phyloP scores from a whole-genome alignment of 352 stramenopile genomes.

The Globisporangium cederbergense region DNA sequence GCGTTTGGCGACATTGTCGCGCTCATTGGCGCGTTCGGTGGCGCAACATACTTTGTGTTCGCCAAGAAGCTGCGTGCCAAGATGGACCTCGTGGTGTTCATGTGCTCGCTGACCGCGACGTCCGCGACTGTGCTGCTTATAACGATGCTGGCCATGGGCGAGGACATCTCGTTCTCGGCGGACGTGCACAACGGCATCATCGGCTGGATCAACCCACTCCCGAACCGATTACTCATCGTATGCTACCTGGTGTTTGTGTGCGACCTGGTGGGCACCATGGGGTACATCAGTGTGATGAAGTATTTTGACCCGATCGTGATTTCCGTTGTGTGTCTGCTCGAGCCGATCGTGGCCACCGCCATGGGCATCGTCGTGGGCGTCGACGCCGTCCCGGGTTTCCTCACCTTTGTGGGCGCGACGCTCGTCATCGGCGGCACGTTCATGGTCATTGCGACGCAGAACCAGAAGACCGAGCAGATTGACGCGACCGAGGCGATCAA shows the following conservation, averaged over 20 bases:
- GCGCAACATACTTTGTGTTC: conserved; percentile 72
- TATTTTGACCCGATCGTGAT: conserved; percentile 92
- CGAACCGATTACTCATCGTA: conserved; percentile 62
- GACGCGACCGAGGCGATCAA: conserved; percentile 81
- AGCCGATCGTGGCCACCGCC: conserved; percentile 80
- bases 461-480: conserved; percentile 73
- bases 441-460: conserved; percentile 75
- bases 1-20: conserved; percentile 66
- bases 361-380: conserved; percentile 76
- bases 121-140: conserved; percentile 51
- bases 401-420: conserved; percentile 68
- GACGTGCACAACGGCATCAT: conserved; percentile 72
- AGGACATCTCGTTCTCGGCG: conserved; percentile 57
- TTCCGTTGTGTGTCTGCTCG: conserved; percentile 83
- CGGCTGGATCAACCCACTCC: conserved; percentile 68
- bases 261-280: conserved; percentile 85
- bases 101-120: conserved; percentile 53
- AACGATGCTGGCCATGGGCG: conserved; percentile 55
- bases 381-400: conserved; percentile 59
- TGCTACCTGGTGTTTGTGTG: conserved; percentile 86
- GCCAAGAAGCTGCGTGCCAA: conserved; percentile 73
- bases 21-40: conserved; percentile 59
- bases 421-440: conserved; percentile 79
- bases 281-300: conserved; percentile 91
- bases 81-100: conserved; percentile 73